Base-by-base conservation (phyloP, 2,329 filamentous ascomycete genomes). In the Graphium sp. region DNA sequence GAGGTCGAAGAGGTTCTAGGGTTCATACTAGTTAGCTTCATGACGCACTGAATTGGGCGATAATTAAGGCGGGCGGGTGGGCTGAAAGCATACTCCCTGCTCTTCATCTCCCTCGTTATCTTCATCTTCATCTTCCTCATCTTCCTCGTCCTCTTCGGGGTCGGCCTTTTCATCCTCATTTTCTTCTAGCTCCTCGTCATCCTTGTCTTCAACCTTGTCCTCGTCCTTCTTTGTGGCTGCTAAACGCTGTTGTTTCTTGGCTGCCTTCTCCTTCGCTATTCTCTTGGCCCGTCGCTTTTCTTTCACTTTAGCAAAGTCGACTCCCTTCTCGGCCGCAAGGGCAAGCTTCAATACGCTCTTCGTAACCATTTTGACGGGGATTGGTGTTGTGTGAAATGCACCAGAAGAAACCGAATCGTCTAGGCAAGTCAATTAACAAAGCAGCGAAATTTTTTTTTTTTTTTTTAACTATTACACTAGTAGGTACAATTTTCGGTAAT, bases 261-360 rank as follows among this genome's bases (percentile, higher is more conserved):
- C 32, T 14, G 42, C 47, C 34, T 45, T 47, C 38, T 53, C 50
- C 35, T 48, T 46, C 38, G 55, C 53, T 10, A 56, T 42, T 27
- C 52, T 49, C 46, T 62, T 64, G 38, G 52, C 45, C 38, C 55
- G 54, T 39, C 61, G 61, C 43, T 57, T 50, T 32, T 62, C 52
- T 40, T 61, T 65, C 23, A 60, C 39, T 39, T 66, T 65, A 37
- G 60, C 52, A 26, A 61, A 62, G 34, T 71, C 64, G 10, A 50
- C 45, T 24, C 62, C 59, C 44, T 70, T 67, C 28, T 72, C 60
- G 22, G 60, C 60, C 26, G 56, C 57, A 11, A 72, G 49, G 7
- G 66, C 66, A 45, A 61, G 48, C 46, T 61, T 64, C 30, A 71
- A 49, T 38, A 60, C 65, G 43, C 56, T 55, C 44, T 54, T 58